Percentiles rank a stretch among this genome's conserved stretches.
Evolutionary conservation across 345 rosid genomes (phyloP).

Genomic region (Erodium maritimum): DNA sequence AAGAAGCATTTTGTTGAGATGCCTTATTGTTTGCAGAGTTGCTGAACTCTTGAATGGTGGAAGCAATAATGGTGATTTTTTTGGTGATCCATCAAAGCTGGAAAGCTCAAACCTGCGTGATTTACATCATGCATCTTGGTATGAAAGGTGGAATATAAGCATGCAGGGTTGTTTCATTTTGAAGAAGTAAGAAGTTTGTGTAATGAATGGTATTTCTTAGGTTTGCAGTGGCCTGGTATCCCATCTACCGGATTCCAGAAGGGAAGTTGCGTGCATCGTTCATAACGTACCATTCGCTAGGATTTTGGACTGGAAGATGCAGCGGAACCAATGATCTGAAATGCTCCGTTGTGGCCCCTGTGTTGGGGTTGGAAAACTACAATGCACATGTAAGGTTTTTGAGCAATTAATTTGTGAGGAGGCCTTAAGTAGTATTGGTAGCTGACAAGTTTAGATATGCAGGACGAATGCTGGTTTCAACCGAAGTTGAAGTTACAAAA

Average conservation of each 20-base stretch:
- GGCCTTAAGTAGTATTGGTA: background rate
- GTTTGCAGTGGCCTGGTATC: conserved; percentile 29
- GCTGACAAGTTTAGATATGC: conserved; percentile 7
- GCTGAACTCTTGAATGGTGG: conserved; percentile 11
- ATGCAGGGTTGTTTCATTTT: background rate
- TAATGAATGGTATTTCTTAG: conserved; percentile 6
- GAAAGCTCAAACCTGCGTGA: conserved; percentile 13
- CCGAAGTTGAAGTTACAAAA: conserved; percentile 1
- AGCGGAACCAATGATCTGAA: conserved; percentile 8
- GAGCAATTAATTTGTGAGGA: background rate
- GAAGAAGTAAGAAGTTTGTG: background rate
- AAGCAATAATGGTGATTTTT: conserved; percentile 8
- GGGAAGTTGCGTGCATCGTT: conserved; percentile 17
- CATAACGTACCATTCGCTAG: conserved; percentile 21
- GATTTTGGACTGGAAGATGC: conserved; percentile 7
- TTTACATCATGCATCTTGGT: conserved; percentile 24
- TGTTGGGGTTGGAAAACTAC: conserved; percentile 18
- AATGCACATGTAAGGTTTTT: conserved; percentile 10
- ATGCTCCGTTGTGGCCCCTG: conserved; percentile 10
- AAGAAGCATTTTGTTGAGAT: background rate
- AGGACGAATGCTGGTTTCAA: conserved; percentile 23
- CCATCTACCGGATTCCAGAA: conserved; percentile 18
- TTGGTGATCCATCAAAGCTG: conserved; percentile 19
- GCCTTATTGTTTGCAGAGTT: conserved; percentile 14
- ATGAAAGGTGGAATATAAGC: conserved; percentile 9